Evolutionary conservation across 1,284 basidiomycete species (phyloP).

Genomic region (Marasmius tenuissimus): DNA sequence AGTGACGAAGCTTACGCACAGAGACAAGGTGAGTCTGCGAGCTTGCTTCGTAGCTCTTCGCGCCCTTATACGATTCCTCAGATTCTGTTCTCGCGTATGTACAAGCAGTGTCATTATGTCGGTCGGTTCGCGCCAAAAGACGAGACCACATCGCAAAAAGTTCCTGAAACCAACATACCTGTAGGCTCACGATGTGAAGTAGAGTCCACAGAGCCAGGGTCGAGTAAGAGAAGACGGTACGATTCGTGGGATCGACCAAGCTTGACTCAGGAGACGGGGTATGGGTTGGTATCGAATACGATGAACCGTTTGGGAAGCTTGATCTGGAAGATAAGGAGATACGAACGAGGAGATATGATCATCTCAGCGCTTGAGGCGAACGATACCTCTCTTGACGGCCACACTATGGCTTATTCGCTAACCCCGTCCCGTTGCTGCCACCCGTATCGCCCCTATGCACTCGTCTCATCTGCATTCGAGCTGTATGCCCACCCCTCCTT

Average conservation of each 20-base stretch:
- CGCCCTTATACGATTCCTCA: slow-evolving; percentile 25
- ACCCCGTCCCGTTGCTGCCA: no score
- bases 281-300: slow-evolving; percentile 95
- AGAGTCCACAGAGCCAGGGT: slow-evolving; percentile 61
- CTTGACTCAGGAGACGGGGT: slow-evolving; percentile 69
- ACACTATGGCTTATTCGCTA: slow-evolving; percentile 86
- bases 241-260: slow-evolving; percentile 80
- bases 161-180: slow-evolving; percentile 43
- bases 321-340: slow-evolving; percentile 69
- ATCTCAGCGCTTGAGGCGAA: slow-evolving; percentile 75
- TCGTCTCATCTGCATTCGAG: no score
- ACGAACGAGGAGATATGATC: slow-evolving; percentile 5
- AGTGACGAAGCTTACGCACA: slow-evolving; percentile 81
- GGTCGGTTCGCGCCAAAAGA: slow-evolving; percentile 79
- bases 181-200: slow-evolving; percentile 84
- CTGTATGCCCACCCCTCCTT: no score
- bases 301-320: slow-evolving; percentile 95
- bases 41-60: neutral
- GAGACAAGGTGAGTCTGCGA: slow-evolving; percentile 57
- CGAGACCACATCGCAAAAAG: slow-evolving; percentile 22
- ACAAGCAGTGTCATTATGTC: slow-evolving; percentile 86
- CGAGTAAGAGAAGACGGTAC: slow-evolving; percentile 79
- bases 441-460: no score
- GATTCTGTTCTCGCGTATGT: slow-evolving; percentile 91
- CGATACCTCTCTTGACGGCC: slow-evolving; percentile 81